phyloP scores from a whole-genome alignment of 2,329 filamentous ascomycete species.

The Dothideomycetes sp. region DNA sequence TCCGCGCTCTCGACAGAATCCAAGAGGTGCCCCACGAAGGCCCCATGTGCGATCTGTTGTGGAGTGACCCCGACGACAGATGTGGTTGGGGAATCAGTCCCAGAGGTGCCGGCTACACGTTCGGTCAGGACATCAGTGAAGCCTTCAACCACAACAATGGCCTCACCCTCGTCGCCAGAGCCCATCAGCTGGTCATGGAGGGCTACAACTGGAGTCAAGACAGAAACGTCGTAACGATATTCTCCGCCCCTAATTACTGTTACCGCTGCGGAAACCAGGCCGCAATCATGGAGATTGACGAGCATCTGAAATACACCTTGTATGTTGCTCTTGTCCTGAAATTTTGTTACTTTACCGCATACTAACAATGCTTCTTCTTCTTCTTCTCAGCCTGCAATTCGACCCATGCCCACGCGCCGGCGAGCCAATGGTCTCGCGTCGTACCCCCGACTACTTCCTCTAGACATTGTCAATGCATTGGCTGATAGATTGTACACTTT shows the following conservation, averaged over 20 bases:
- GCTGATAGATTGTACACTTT: constrained; percentile 14
- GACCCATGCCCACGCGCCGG: constrained; percentile 95
- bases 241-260: constrained; percentile 95
- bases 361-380: neutral
- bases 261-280: constrained; percentile 88
- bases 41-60: constrained; percentile 67
- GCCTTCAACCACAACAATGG: constrained; percentile 99
- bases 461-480: constrained; percentile 38
- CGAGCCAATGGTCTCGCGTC: constrained; percentile 91
- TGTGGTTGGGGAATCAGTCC: constrained; percentile 59
- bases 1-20: constrained; percentile 62
- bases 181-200: constrained; percentile 98
- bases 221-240: constrained; percentile 95
- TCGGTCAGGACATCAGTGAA: constrained; percentile 81
- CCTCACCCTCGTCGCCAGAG: constrained; percentile 86
- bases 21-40: constrained; percentile 71
- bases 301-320: constrained; percentile 92
- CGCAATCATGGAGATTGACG: constrained; percentile 80
- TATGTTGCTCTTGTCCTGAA: constrained; percentile 43
- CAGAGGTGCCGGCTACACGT: constrained; percentile 43
- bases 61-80: constrained; percentile 64
- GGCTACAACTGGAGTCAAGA: constrained; percentile 99
- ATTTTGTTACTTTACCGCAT: neutral
- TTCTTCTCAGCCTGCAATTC: constrained; percentile 77
- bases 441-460: constrained; percentile 98